phyloP scores from a whole-genome alignment of 75 land plant genomes.

The Azolla pinnata region DNA sequence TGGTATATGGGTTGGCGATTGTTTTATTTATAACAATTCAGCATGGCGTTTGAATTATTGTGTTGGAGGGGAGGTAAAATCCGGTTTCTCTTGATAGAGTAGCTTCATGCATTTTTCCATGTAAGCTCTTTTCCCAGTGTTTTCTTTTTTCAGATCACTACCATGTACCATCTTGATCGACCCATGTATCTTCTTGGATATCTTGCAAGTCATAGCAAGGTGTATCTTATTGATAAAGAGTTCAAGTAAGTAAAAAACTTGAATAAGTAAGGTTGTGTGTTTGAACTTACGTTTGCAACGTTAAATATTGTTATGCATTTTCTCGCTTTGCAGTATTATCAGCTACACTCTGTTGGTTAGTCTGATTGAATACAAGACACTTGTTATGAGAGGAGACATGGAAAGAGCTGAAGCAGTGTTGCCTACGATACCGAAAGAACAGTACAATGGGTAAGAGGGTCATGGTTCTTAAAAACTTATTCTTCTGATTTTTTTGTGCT shows the following conservation, averaged over 20 bases:
- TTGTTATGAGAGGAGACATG: slow-evolving; percentile 85
- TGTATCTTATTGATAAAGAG: slow-evolving; percentile 95
- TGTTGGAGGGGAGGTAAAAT: slow-evolving; percentile 95
- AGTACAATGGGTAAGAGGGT: slow-evolving; percentile 74
- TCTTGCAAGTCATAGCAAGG: slow-evolving; percentile 86
- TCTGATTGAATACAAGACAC: slow-evolving; percentile 96
- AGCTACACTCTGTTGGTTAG: slow-evolving; percentile 86
- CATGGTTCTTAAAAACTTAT: too few relatives aligned
- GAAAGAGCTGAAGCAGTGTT: slow-evolving; percentile 78
- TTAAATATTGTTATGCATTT: neutral
- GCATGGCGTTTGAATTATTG: slow-evolving; percentile 91
- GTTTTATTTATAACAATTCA: slow-evolving; percentile 96
- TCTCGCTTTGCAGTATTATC: slow-evolving; percentile 56
- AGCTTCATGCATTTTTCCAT: too few relatives aligned
- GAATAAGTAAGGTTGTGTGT: too few relatives aligned
- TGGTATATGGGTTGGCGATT: slow-evolving; percentile 97
- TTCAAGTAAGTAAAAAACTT: slow-evolving; percentile 96
- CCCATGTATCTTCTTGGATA: slow-evolving; percentile 98
- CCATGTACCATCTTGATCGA: slow-evolving; percentile 96
- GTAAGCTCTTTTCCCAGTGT: too few relatives aligned
- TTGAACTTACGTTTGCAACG: neutral
- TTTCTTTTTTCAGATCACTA: slow-evolving; percentile 55
- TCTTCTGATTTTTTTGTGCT: too few relatives aligned
- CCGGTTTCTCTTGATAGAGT: neutral
- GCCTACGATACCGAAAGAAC: slow-evolving; percentile 90